Conservation (phyloP, 108 stramenopile species). For the Nannochloropsis oceanica region DNA sequence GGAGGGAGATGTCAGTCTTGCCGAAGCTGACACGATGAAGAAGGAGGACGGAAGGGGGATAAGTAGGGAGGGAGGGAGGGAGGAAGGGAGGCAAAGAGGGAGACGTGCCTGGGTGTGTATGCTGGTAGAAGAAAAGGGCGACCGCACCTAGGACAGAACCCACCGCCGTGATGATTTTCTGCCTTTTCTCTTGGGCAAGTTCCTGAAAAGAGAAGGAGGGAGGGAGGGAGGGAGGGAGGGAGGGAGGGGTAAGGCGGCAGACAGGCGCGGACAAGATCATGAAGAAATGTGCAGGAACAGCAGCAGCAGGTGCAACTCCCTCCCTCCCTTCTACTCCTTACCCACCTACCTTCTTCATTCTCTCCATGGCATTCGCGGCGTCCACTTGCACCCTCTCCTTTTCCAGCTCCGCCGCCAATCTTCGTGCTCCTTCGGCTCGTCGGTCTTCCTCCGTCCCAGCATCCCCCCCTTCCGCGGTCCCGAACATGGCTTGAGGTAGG, state of each 20-base stretch:
- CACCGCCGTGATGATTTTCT: conserved; percentile 11
- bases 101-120: conserved; percentile 1
- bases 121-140: conserved; percentile 22
- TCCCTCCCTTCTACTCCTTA: too few relatives aligned
- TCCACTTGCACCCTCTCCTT: too few relatives aligned
- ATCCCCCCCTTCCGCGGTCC: too few relatives aligned
- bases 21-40: not conserved
- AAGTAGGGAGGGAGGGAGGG: not conserved
- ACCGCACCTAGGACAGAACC: conserved; percentile 15
- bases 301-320: too few relatives aligned
- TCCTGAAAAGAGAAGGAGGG: not conserved
- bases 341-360: too few relatives aligned
- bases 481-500: too few relatives aligned
- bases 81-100: not conserved
- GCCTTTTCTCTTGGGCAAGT: not conserved
- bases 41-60: not conserved
- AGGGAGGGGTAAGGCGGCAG: not conserved
- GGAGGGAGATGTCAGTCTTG: not conserved
- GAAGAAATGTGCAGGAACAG: not conserved
- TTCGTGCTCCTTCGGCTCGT: too few relatives aligned
- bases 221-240: not conserved
- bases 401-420: too few relatives aligned
- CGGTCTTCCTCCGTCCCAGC: too few relatives aligned
- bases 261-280: not conserved
- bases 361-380: too few relatives aligned